phyloP scores from a whole-genome alignment of 768 basidiomycete genomes.

The Kwoniella newhampshirensis region DNA sequence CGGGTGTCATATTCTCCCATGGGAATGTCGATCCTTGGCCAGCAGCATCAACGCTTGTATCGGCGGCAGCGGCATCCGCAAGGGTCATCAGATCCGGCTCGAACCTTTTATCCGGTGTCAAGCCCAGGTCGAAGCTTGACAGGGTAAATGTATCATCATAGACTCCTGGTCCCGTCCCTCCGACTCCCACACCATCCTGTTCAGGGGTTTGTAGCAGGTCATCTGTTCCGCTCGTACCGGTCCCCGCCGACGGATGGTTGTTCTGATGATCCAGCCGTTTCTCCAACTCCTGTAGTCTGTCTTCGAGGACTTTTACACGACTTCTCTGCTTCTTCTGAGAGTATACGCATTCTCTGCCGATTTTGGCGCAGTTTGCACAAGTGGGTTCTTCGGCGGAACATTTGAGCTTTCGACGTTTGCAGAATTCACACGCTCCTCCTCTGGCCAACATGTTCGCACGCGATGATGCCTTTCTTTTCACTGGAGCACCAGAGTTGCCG shows the following conservation, averaged over 20 bases:
- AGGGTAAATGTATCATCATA: slow-evolving; percentile 19
- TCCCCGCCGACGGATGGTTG: not conserved
- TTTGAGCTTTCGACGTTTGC: slow-evolving; percentile 42
- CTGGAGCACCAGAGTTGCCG: not conserved
- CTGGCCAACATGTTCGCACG: slow-evolving; percentile 46
- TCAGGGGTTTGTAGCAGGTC: no score
- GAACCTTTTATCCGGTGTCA: not conserved
- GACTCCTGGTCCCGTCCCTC: not conserved
- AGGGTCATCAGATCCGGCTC: slow-evolving; percentile 50
- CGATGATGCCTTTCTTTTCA: slow-evolving; percentile 39
- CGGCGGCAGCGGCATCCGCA: slow-evolving; percentile 43
- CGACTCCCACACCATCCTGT: not conserved
- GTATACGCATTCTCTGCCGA: slow-evolving; percentile 37
- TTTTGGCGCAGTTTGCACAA: slow-evolving; percentile 30
- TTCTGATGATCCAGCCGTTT: slow-evolving; percentile 26
- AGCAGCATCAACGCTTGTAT: slow-evolving; percentile 3
- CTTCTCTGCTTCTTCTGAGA: slow-evolving; percentile 43
- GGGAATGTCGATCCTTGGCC: slow-evolving; percentile 2
- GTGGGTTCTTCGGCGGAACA: slow-evolving; percentile 40
- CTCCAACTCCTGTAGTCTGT: slow-evolving; percentile 42
- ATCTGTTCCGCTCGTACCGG: no score
- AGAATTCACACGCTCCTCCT: slow-evolving; percentile 48
- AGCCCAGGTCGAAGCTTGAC: slow-evolving; percentile 11
- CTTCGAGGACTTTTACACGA: slow-evolving; percentile 38
- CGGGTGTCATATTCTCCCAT: slow-evolving; percentile 34